These are phyloP conservation scores for Calonectria hongkongensis DNA, from an alignment of 2,329 filamentous ascomycete species.

Conservation along the genomic window DNA sequence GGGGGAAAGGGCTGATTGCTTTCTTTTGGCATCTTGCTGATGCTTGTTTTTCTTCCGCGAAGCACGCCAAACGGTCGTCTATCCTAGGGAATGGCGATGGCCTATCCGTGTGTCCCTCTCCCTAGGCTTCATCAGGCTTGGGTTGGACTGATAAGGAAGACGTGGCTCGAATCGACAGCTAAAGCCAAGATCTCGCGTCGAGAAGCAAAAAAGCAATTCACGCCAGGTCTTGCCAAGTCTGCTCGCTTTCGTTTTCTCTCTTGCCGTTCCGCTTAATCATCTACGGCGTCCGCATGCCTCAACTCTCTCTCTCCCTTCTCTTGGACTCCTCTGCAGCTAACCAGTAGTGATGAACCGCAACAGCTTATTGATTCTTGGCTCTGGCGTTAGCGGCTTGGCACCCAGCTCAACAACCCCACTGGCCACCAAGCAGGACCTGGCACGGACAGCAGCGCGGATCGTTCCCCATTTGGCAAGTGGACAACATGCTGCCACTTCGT, in stretches of 20 bases:
- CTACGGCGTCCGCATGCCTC: background rate
- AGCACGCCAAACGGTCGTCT: background rate
- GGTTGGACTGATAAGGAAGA: constrained; percentile 5
- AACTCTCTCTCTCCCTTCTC: constrained; percentile 3
- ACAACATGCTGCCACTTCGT: background rate
- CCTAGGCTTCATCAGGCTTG: too few species aligned
- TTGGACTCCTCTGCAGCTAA: constrained; percentile 8
- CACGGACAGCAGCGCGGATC: constrained; percentile 18
- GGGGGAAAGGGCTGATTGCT: constrained; percentile 7
- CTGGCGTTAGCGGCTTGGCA: constrained; percentile 37
- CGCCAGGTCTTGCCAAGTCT: background rate
- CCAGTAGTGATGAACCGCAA: constrained; percentile 19
- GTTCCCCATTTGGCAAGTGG: constrained; percentile 23
- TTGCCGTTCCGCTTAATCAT: constrained; percentile 1
- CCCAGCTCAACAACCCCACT: background rate
- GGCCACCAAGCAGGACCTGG: constrained; percentile 29
- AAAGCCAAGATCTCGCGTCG: background rate
- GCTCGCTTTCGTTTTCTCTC: constrained; percentile 12
- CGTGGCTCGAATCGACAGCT: constrained; percentile 3
- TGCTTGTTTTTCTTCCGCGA: constrained; percentile 2
- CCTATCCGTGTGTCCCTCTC: background rate
- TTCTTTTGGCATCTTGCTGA: background rate
- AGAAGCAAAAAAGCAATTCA: background rate
- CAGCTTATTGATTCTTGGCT: constrained; percentile 40
- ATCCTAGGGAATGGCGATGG: background rate